Base-by-base conservation (phyloP, 345 rosid genomes). In the Aethionema arabicum region DNA sequence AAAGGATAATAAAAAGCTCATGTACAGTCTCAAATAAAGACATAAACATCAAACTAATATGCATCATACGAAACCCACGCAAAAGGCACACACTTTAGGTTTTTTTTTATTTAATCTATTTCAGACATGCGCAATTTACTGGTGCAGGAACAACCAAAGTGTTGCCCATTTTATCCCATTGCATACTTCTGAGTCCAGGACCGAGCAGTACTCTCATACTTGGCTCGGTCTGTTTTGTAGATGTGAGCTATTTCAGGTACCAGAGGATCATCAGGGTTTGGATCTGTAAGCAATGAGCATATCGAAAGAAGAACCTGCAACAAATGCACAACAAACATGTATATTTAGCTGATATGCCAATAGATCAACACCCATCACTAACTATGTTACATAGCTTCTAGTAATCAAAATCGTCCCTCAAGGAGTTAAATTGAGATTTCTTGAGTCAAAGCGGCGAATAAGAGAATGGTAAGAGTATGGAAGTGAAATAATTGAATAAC, bases 111-210 rank as follows among this genome's bases (percentile, higher is more conserved):
- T 70, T 48, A 58, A 27, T 41, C 44, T 39, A 0, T 49, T 52
- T 59, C 45, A 32, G 65, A 67, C 36, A 12, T 12, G 27, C 45
- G 45, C 74, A 47, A 46, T 53, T 13, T 45, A 31, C 40, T 56
- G 50, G 65, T 61, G 56, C 46, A 10, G 45, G 41, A 35, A 21
- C 27, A 2, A 21, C 27, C 27, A 21, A 15, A 14, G 5, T 43
- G 30, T 43, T 36, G 53, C 43, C 52, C 43, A 58, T 73, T n/a
- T n/a, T 74, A 82, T 60, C 80, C 81, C 87, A 80, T 78, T 37
- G 90, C 90, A 61, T 80, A 80, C 66, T 80, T 85, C 77, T 85
- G 87, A 57, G 90, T 82, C 90, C 90, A 85, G 59, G 83, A 75
- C 56, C 82, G 75, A 16, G 87, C 90, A 4, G 79, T 82, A 48